Evolutionary conservation across 148 eudicot genomes (phyloP).

Genomic region (Rhododendron mucronatum): DNA sequence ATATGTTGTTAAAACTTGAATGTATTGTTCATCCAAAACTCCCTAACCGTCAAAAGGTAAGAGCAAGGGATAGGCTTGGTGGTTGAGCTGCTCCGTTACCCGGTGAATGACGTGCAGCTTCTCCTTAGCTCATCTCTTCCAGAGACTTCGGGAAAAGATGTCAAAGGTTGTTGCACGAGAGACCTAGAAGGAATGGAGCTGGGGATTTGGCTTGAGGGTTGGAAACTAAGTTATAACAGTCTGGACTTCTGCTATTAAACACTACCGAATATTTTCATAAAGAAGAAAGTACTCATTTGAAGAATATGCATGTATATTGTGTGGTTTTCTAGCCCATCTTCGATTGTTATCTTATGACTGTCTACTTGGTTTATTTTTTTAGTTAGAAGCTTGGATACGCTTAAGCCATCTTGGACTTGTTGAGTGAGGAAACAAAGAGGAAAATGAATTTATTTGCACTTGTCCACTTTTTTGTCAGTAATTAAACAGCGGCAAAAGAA

Average conservation of each 20-base stretch:
- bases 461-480: not conserved
- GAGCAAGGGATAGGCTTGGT: too few relatives aligned
- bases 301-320: not conserved
- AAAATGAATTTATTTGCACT: not conserved
- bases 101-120: too few relatives aligned
- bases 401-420: not conserved
- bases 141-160: too few relatives aligned
- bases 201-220: too few relatives aligned
- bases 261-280: not conserved
- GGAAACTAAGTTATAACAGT: not conserved
- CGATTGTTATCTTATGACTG: not conserved
- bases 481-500: not conserved
- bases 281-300: not conserved
- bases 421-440: not conserved
- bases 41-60: not conserved
- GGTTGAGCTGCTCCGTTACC: too few relatives aligned
- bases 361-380: not conserved
- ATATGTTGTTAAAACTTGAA: not conserved
- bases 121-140: too few relatives aligned
- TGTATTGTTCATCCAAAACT: not conserved
- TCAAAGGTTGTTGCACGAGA: too few relatives aligned
- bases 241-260: not conserved
- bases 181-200: too few relatives aligned
- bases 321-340: not conserved
- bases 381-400: not conserved